Percentiles rank a stretch among this genome's conserved stretches.
These are phyloP conservation scores for Aspergillus viridinutans DNA, from an alignment of 2,329 filamentous ascomycete genomes.

Conservation along the genomic window DNA sequence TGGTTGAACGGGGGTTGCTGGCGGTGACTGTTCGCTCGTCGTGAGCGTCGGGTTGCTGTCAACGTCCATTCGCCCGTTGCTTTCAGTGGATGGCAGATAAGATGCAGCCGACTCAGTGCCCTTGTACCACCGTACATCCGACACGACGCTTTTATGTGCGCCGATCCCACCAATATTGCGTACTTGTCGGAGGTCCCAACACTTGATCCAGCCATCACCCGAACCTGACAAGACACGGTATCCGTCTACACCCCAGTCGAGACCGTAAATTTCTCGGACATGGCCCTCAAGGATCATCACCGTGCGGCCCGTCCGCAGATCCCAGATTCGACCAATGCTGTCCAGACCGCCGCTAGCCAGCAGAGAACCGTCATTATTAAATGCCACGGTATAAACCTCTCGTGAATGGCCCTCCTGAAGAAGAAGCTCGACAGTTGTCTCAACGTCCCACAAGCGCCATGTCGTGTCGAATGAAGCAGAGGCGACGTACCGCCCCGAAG, in stretches of 20 bases:
- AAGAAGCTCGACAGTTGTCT: slow-evolving; percentile 75
- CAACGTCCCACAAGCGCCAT: slow-evolving; percentile 93
- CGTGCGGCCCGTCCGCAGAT: slow-evolving; percentile 83
- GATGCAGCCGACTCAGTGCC: slow-evolving; percentile 70
- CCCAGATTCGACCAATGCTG: slow-evolving; percentile 93
- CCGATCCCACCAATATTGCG: slow-evolving; percentile 78
- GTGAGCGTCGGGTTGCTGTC: slow-evolving; percentile 17
- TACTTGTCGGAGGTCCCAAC: slow-evolving; percentile 94
- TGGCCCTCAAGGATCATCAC: slow-evolving; percentile 94
- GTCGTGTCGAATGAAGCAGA: slow-evolving; percentile 95
- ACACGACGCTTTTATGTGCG: slow-evolving; percentile 86
- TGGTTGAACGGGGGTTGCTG: slow-evolving; percentile 51
- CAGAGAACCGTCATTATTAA: slow-evolving; percentile 87
- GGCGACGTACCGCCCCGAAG: slow-evolving; percentile 81
- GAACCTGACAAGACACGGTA: slow-evolving; percentile 90
- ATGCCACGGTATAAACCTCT: slow-evolving; percentile 84
- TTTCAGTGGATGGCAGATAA: slow-evolving; percentile 56
- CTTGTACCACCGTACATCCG: slow-evolving; percentile 91
- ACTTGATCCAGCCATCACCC: slow-evolving; percentile 93
- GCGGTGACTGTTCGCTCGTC: slow-evolving; percentile 14
- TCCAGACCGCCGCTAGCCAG: slow-evolving; percentile 90
- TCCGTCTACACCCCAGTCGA: slow-evolving; percentile 90
- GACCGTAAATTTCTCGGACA: slow-evolving; percentile 85
- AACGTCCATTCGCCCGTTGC: slow-evolving; percentile 53
- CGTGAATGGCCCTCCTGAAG: slow-evolving; percentile 92